Base-by-base conservation (phyloP, 306 rosid genomes). In the Senna tora region DNA sequence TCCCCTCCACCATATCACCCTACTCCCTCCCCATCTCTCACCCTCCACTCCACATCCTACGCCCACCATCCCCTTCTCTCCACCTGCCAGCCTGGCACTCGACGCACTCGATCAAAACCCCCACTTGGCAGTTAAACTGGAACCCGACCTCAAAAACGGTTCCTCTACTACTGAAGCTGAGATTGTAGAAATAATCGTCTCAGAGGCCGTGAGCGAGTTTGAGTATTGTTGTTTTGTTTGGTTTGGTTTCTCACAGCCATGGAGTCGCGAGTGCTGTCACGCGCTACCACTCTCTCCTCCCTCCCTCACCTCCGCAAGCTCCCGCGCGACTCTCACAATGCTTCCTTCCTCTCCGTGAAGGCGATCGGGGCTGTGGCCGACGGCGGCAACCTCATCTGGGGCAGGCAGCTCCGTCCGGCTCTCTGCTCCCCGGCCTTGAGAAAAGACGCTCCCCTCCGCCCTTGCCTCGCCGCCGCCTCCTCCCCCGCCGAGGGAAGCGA, bases 191-290 rank as follows among this genome's bases (percentile, higher is more conserved):
- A 12, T 55, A 25, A 12, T 55, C 61, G 61, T 14, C 30, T 28
- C 19, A 6, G 19, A 28, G 36, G 17, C 17, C 11, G 16, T 55
- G 30, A 25, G 30, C 3, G 30, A 25, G 30, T 25, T 25, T 25
- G 30, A 25, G 30, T 25, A 25, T 14, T 59, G 16, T 28, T 2
- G 10, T 7, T 14, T 25, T 25, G 30, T 59, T 34, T 15, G 7
- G 62, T 13, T 56, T 56, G 39, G 62, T 56, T 28, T 20, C 58
- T 2, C 19, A 6, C 47, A 0, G 9, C 9, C 47, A 93, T 93
- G 98, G 97, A 89, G 89, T 93, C 98, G 79, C 93, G 93, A 77
- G 78, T 93, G 84, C 16, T 93, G 70, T 93, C 98, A 86, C 98
- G 91, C 90, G 89, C 98, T 65, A 16, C 84, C 58, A 41, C 79